These are phyloP conservation scores for Cardamine occulta DNA, from an alignment of 345 rosid species.

Conservation along the genomic window DNA sequence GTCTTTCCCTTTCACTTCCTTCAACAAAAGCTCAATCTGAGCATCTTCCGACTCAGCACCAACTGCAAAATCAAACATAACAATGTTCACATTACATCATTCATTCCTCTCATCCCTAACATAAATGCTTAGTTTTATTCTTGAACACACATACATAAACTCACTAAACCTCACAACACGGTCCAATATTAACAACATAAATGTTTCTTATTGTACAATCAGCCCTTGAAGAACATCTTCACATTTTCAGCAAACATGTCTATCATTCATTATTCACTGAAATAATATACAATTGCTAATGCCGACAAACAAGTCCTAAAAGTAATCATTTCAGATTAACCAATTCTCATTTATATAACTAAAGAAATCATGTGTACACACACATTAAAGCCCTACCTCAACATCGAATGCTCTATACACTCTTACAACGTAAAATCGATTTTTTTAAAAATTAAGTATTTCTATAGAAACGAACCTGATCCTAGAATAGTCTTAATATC, in stretches of 20 bases:
- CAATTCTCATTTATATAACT: too few species aligned
- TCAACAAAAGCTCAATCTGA: constrained; percentile 61
- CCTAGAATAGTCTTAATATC: constrained; percentile 68
- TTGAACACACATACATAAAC: too few species aligned
- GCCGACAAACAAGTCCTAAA: too few species aligned
- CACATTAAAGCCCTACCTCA: too few species aligned
- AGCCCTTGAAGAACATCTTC: background rate
- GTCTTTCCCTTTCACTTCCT: constrained; percentile 71
- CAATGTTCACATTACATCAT: background rate
- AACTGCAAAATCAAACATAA: constrained; percentile 44
- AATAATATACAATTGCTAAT: too few species aligned
- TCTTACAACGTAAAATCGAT: too few species aligned
- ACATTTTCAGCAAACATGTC: background rate
- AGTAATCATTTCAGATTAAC: too few species aligned
- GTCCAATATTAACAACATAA: background rate
- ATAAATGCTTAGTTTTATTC: background rate
- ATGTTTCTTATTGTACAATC: background rate
- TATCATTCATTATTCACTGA: too few species aligned
- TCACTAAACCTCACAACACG: background rate
- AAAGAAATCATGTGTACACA: too few species aligned
- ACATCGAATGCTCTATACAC: too few species aligned
- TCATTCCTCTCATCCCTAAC: background rate
- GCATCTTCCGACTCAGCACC: constrained; percentile 71
- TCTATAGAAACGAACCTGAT: constrained; percentile 50
- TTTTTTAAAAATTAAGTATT: too few species aligned